A percentile compares a stretch with the other conserved stretches of the same genome.
Evolutionary conservation across 2,329 filamentous ascomycete genomes (phyloP).

Genomic region (Aureobasidium sp.): DNA sequence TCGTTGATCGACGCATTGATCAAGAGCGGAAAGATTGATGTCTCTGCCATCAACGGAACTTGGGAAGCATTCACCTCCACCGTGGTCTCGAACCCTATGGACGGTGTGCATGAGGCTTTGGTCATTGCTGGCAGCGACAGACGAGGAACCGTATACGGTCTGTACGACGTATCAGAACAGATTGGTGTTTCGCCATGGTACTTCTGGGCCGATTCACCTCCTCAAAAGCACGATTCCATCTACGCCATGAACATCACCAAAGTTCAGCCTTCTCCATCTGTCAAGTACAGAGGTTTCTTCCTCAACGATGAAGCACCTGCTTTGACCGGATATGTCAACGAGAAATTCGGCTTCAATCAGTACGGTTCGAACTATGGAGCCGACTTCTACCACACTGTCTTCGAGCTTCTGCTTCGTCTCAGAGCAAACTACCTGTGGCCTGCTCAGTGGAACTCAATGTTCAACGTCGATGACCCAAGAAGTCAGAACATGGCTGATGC

Average conservation of each 20-base stretch:
- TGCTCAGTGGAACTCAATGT: constrained; percentile 59
- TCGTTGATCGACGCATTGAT: constrained; percentile 52
- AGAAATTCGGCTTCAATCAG: constrained; percentile 34
- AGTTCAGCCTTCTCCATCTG: constrained; percentile 50
- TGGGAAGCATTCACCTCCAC: constrained; percentile 63
- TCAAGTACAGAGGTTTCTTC: constrained; percentile 63
- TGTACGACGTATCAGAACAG: constrained; percentile 65
- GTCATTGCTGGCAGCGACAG: constrained; percentile 60
- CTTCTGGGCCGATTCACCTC: constrained; percentile 57
- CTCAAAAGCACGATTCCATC: constrained; percentile 43
- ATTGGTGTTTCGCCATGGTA: constrained; percentile 66
- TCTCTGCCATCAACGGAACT: constrained; percentile 48
- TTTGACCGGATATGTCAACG: constrained; percentile 56
- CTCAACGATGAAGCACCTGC: constrained; percentile 63
- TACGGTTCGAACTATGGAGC: constrained; percentile 20
- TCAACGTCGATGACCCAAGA: constrained; percentile 60
- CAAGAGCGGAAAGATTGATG: constrained; percentile 47
- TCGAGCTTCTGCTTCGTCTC: constrained; percentile 61
- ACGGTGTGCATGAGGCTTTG: constrained; percentile 49
- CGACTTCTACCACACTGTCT: constrained; percentile 60
- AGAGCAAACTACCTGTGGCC: constrained; percentile 72
- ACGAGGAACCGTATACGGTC: constrained; percentile 59
- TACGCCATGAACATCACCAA: constrained; percentile 48
- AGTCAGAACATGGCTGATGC: constrained; percentile 64
- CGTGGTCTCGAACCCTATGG: constrained; percentile 49